Conservation (phyloP, 2,329 filamentous ascomycete genomes). For the Coniella vitis region DNA sequence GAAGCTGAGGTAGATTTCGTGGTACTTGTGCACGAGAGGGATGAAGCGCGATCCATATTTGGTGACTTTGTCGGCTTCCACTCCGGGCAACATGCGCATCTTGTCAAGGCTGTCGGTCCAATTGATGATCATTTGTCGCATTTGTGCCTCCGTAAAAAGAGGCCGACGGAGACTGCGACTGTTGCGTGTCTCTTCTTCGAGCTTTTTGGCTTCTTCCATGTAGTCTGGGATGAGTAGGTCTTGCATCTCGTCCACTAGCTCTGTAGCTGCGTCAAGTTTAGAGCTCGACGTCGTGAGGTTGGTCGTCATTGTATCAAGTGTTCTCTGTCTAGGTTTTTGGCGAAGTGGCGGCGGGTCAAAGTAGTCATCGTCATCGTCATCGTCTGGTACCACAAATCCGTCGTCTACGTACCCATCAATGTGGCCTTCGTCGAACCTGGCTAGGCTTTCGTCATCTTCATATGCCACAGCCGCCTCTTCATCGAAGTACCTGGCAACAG, state of each 20-base stretch:
- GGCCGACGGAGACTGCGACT: conserved; percentile 48
- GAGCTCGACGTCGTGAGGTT: conserved; percentile 45
- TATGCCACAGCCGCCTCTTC: conserved; percentile 26
- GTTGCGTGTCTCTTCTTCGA: conserved; percentile 57
- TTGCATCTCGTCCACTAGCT: conserved; percentile 50
- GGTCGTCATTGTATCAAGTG: conserved; percentile 34
- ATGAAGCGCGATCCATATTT: conserved; percentile 56
- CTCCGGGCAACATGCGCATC: conserved; percentile 57
- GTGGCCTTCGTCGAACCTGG: conserved; percentile 27
- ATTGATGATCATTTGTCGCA: conserved; percentile 66
- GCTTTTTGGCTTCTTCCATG: conserved; percentile 50
- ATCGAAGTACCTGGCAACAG: conserved; percentile 16
- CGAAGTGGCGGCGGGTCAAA: conserved; percentile 35
- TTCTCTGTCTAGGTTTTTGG: conserved; percentile 29
- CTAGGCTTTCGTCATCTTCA: conserved; percentile 30
- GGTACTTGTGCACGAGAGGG: conserved; percentile 46
- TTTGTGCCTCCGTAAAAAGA: conserved; percentile 62
- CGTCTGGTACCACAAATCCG: conserved; percentile 31
- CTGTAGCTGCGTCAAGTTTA: conserved; percentile 41
- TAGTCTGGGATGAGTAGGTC: conserved; percentile 59
- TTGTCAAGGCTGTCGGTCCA: conserved; percentile 56
- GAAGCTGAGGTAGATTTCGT: conserved; percentile 30
- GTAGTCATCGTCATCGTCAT: conserved; percentile 35
- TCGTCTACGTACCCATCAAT: conserved; percentile 39
- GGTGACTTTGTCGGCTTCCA: conserved; percentile 55